Percentiles rank a stretch among this genome's conserved stretches.
Conservation (phyloP, 345 rosid species). For the Eucalyptus regnans region DNA sequence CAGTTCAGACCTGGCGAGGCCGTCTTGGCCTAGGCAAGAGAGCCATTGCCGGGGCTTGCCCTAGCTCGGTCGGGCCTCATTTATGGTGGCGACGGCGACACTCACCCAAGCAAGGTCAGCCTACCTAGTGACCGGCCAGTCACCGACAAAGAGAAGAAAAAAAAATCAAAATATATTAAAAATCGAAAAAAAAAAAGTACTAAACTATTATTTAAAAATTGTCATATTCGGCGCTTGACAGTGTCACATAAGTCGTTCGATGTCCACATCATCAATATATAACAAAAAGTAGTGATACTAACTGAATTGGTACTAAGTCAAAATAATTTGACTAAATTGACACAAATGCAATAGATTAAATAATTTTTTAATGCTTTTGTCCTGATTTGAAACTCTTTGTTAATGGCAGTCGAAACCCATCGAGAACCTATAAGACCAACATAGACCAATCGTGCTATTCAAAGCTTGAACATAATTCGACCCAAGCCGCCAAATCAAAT, state of each 20-base stretch:
- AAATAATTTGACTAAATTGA: fast-evolving
- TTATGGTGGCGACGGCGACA: too few relatives aligned
- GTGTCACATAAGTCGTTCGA: fast-evolving
- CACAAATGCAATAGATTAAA: fast-evolving
- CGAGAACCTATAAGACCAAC: neutral
- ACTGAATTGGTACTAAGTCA: fast-evolving
- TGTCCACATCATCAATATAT: too few relatives aligned
- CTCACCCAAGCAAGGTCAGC: too few relatives aligned
- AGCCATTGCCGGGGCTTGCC: too few relatives aligned
- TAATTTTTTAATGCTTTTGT: neutral
- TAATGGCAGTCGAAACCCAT: fast-evolving
- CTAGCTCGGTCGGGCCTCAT: too few relatives aligned
- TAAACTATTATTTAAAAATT: too few relatives aligned
- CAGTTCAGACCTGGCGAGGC: neutral
- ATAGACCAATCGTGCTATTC: neutral
- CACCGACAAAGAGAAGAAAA: fast-evolving
- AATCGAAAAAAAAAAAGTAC: too few relatives aligned
- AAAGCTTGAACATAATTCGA: neutral
- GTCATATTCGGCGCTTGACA: fast-evolving
- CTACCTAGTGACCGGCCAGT: fast-evolving
- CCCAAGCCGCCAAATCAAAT: neutral
- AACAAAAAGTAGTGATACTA: fast-evolving
- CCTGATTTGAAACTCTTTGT: neutral
- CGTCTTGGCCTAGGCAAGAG: too few relatives aligned
- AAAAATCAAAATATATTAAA: too few relatives aligned